Evolutionary conservation across 352 stramenopile genomes (phyloP).

Genomic region (Lagenidium giganteum): DNA sequence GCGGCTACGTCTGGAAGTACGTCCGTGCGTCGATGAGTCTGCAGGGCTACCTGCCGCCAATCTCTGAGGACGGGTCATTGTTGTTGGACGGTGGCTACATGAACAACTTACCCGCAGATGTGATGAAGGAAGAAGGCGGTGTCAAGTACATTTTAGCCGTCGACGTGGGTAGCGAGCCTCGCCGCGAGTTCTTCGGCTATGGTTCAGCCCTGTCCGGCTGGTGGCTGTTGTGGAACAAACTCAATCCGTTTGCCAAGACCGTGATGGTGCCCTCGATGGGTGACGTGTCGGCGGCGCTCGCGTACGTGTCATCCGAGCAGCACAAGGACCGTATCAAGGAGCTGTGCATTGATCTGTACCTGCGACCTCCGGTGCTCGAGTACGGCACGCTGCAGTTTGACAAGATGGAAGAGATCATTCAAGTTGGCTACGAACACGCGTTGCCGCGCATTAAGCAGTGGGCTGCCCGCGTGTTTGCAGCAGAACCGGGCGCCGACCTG

Average conservation of each 20-base stretch:
- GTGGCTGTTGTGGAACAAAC: conserved; percentile 90
- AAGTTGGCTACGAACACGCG: conserved; percentile 81
- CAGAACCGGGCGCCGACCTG: conserved; percentile 64
- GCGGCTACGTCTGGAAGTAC: conserved; percentile 86
- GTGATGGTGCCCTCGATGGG: conserved; percentile 90
- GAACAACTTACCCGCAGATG: conserved; percentile 91
- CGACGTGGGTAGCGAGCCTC: conserved; percentile 81
- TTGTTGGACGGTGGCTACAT: conserved; percentile 91
- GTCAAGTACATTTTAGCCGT: conserved; percentile 89
- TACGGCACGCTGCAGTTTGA: conserved; percentile 91
- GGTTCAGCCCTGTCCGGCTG: conserved; percentile 77
- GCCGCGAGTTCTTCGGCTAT: conserved; percentile 77
- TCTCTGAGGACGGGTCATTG: conserved; percentile 84
- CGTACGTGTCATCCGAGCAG: conserved; percentile 89
- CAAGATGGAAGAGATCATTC: conserved; percentile 89
- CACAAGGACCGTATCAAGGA: conserved; percentile 84
- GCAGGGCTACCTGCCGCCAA: conserved; percentile 87
- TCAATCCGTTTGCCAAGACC: conserved; percentile 86
- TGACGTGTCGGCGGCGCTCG: conserved; percentile 84
- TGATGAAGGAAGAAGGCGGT: conserved; percentile 87
- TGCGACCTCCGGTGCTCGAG: conserved; percentile 85
- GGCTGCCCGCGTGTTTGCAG: conserved; percentile 41
- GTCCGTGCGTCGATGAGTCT: conserved; percentile 91
- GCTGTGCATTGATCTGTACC: conserved; percentile 84
- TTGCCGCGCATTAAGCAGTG: conserved; percentile 63